These are phyloP conservation scores for Cylindrotheca fusiformis DNA, from an alignment of 108 stramenopile species.

Conservation along the genomic window DNA sequence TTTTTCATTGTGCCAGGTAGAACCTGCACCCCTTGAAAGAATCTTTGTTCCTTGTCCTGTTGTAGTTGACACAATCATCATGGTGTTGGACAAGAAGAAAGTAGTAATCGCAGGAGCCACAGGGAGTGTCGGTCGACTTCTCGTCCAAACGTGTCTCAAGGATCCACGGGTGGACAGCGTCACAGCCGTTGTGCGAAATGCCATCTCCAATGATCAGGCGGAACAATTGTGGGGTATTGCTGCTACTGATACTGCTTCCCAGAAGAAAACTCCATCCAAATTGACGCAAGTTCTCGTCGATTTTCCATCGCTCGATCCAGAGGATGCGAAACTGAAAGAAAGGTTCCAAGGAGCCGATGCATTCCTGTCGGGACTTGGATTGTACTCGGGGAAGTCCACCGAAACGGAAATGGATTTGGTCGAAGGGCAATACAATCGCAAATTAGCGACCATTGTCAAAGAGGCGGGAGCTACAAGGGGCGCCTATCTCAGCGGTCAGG, in stretches of 20 bases:
- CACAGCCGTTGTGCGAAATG: neutral
- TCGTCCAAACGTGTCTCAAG: neutral
- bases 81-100: too few relatives aligned
- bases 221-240: neutral
- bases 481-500: neutral
- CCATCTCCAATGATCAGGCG: neutral
- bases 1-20: too few relatives aligned
- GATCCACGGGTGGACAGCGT: neutral
- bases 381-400: neutral
- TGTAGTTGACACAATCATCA: too few relatives aligned
- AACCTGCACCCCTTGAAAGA: too few relatives aligned
- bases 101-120: conserved; percentile 7
- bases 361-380: conserved; percentile 1
- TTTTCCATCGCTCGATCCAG: neutral
- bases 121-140: neutral
- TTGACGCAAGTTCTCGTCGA: conserved; percentile 1
- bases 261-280: neutral
- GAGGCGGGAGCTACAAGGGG: conserved; percentile 1
- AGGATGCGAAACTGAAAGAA: neutral
- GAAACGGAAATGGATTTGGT: neutral
- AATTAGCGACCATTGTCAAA: neutral
- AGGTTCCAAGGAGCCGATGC: neutral
- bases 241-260: neutral
- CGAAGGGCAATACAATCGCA: neutral
- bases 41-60: too few relatives aligned